Conservation (phyloP, 2,329 filamentous ascomycete species). For the Ceratocystis destructans region DNA sequence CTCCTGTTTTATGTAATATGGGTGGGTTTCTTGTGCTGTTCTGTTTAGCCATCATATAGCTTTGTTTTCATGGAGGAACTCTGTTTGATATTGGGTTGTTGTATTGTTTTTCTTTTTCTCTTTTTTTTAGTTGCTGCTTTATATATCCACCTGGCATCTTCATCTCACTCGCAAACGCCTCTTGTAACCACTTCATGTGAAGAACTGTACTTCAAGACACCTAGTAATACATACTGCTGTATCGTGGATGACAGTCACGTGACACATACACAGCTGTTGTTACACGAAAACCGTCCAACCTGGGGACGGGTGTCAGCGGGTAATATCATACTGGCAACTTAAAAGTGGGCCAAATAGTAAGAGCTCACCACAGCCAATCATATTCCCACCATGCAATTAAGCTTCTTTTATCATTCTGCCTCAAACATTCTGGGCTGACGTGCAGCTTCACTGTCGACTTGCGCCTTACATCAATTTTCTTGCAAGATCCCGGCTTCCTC, state of each 20-base stretch:
- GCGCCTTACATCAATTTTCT: not conserved
- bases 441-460: not conserved
- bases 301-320: not conserved
- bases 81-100: constrained; percentile 5
- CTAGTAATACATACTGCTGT: too few relatives aligned
- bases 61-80: constrained; percentile 6
- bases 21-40: not conserved
- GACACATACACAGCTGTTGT: not conserved
- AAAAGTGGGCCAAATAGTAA: not conserved
- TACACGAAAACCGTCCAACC: not conserved
- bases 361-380: not conserved
- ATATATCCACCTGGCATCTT: not conserved
- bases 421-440: not conserved
- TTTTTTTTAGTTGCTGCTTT: not conserved
- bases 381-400: not conserved
- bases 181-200: not conserved
- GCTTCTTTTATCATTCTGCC: not conserved
- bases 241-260: not conserved
- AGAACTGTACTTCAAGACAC: not conserved
- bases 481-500: not conserved
- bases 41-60: not conserved
- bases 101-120: not conserved
- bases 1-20: not conserved
- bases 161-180: not conserved
- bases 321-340: not conserved